Evolutionary conservation across 176 grass and related monocot species (phyloP).

Genomic region (Carex kokanica): DNA sequence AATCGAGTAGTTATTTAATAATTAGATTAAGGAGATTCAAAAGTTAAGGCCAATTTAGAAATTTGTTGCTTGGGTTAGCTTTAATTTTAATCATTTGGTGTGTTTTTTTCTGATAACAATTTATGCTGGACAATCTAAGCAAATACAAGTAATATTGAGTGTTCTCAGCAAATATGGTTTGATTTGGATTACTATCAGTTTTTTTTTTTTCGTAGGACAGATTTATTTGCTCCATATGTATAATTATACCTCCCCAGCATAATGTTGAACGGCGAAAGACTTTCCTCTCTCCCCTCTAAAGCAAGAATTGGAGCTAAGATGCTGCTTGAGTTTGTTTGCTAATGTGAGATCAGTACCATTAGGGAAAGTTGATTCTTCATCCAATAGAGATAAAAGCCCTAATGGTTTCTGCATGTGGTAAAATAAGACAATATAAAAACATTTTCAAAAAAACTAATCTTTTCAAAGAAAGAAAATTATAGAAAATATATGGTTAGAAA

Average conservation of each 20-base stretch:
- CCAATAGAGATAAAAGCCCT: constrained; percentile 88
- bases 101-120: not conserved
- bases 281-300: constrained; percentile 95
- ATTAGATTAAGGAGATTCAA: not conserved
- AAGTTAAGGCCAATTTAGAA: not conserved
- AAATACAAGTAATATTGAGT: not conserved
- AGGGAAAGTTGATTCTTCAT: constrained; percentile 97
- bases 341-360: constrained; percentile 97
- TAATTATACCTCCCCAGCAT: constrained; percentile 77
- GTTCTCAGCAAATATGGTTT: constrained; percentile 2
- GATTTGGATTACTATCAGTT: not conserved
- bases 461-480: not conserved
- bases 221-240: not conserved
- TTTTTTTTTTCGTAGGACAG: not conserved
- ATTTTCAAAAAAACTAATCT: not conserved
- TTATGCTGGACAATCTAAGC: not conserved
- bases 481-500: constrained; percentile 11
- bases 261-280: constrained; percentile 73
- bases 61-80: not conserved
- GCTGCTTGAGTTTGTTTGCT: constrained; percentile 92
- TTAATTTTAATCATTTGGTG: not conserved
- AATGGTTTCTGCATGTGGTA: constrained; percentile 44
- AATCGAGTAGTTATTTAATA: not conserved
- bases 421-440: constrained; percentile 11
- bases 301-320: constrained; percentile 69